Conservation (phyloP, 164 flowering plant genomes). For the Aristolochia contorta region DNA sequence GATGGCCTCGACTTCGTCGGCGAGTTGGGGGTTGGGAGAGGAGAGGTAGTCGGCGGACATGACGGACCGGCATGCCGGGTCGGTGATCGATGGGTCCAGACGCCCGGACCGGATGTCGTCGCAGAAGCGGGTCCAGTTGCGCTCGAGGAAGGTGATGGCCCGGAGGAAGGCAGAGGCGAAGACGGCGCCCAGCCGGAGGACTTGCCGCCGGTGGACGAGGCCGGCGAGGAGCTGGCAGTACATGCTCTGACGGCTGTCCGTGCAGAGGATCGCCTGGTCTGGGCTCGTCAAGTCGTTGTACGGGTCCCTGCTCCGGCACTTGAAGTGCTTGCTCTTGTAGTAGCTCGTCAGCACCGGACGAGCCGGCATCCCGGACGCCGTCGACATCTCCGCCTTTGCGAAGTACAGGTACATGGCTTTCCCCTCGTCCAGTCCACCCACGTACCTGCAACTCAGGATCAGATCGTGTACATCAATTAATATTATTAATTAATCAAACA, state of each 20-base stretch:
- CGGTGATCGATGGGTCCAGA: constrained; percentile 29
- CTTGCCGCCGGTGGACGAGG: constrained; percentile 47
- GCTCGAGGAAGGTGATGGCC: constrained; percentile 57
- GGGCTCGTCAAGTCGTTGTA: constrained; percentile 71
- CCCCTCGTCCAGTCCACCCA: constrained; percentile 66
- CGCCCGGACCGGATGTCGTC: constrained; percentile 47
- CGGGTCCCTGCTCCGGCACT: constrained; percentile 43
- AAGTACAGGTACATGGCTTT: constrained; percentile 75
- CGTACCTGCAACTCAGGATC: constrained; percentile 50
- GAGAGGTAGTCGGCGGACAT: constrained; percentile 23
- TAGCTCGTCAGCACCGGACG: constrained; percentile 82
- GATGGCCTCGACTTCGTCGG: constrained; percentile 44
- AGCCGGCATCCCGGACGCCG: constrained; percentile 61
- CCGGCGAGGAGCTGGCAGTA: constrained; percentile 75
- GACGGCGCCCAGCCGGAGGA: constrained; percentile 74
- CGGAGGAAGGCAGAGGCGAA: constrained; percentile 81
- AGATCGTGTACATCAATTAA: too few species aligned
- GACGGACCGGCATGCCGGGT: constrained; percentile 33
- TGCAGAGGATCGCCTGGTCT: constrained; percentile 52
- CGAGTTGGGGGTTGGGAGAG: constrained; percentile 39
- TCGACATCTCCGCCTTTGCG: constrained; percentile 50
- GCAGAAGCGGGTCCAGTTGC: constrained; percentile 42
- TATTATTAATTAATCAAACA: too few species aligned
- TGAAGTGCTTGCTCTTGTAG: constrained; percentile 78
- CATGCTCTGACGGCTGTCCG: constrained; percentile 74